Percentiles rank a stretch among this genome's conserved stretches.
phyloP scores from a whole-genome alignment of 257 asterid species.

The Scutellaria baicalensis region DNA sequence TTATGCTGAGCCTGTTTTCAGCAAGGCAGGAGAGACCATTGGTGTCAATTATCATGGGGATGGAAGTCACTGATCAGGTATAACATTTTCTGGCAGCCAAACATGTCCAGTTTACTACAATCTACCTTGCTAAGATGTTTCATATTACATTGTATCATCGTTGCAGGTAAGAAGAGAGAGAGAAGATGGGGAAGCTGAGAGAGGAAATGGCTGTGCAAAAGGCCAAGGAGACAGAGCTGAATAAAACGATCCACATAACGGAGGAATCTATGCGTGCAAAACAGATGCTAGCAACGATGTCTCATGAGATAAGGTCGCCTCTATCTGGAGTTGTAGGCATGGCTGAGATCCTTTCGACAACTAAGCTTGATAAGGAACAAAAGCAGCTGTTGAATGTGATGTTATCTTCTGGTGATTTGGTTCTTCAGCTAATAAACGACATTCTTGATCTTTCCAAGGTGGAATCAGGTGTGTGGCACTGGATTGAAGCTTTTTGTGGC shows the following conservation, averaged over 20 bases:
- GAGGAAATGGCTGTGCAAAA: conserved; percentile 95
- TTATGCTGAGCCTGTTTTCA: conserved; percentile 83
- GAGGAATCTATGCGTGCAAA: conserved; percentile 96
- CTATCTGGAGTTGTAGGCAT: conserved; percentile 90
- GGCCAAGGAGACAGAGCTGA: conserved; percentile 91
- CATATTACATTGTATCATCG: too few relatives aligned
- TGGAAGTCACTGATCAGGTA: conserved; percentile 92
- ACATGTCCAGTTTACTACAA: too few relatives aligned
- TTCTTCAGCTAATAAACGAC: conserved; percentile 72
- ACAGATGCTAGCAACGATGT: conserved; percentile 95
- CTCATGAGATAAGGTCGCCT: conserved; percentile 94
- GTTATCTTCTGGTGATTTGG: conserved; percentile 42
- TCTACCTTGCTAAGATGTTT: too few relatives aligned
- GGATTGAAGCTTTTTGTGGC: conserved; percentile 1
- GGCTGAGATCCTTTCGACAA: conserved; percentile 78
- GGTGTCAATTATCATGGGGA: conserved; percentile 94
- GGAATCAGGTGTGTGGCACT: conserved; percentile 32
- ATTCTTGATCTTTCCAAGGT: conserved; percentile 92
- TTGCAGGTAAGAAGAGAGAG: conserved; percentile 68
- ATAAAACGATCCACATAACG: conserved; percentile 84
- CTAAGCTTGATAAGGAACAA: conserved; percentile 75
- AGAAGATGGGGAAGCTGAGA: conserved; percentile 78
- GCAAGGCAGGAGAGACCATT: conserved; percentile 76
- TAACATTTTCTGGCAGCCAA: too few relatives aligned
- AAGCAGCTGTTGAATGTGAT: conserved; percentile 47